Percentiles rank a stretch among this genome's conserved stretches.
phyloP scores from a whole-genome alignment of 2,329 filamentous ascomycete genomes.

The Pochonia chlamydosporia region DNA sequence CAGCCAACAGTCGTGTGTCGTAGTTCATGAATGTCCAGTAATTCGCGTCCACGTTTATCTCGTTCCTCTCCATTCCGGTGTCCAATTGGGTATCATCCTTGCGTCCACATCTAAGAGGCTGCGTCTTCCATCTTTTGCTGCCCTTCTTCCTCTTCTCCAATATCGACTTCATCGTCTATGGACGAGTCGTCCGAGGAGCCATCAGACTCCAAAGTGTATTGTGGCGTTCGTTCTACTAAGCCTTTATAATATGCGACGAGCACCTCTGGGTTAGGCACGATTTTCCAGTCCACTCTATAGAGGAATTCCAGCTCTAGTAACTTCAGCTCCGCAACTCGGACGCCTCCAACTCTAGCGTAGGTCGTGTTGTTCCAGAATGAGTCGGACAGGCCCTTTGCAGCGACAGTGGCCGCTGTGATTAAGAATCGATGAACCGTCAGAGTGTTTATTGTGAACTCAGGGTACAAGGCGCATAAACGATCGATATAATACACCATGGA shows the following conservation, averaged over 20 bases:
- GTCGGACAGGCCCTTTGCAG: conserved; percentile 91
- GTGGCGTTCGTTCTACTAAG: conserved; percentile 62
- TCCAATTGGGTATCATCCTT: conserved; percentile 10
- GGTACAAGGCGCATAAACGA: conserved; percentile 83
- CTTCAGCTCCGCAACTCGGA: conserved; percentile 83
- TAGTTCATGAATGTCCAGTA: not conserved
- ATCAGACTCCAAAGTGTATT: conserved; percentile 44
- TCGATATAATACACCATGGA: conserved; percentile 99
- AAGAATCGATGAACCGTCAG: conserved; percentile 95
- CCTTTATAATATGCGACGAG: conserved; percentile 90
- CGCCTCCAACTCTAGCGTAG: conserved; percentile 89
- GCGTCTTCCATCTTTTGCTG: conserved; percentile 14
- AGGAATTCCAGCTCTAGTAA: conserved; percentile 90
- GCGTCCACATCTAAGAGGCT: conserved; percentile 1
- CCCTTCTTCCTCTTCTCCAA: conserved; percentile 27
- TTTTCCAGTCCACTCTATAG: conserved; percentile 89
- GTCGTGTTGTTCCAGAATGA: conserved; percentile 98
- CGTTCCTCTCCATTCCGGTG: not conserved
- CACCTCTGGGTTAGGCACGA: conserved; percentile 91
- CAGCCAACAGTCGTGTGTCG: not conserved
- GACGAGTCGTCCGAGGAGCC: conserved; percentile 15
- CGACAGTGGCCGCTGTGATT: conserved; percentile 92
- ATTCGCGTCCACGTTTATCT: not conserved
- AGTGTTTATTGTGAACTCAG: conserved; percentile 92
- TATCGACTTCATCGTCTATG: conserved; percentile 11